phyloP scores from a whole-genome alignment of 208 protist species.

The Wallacemonas collosoma region DNA sequence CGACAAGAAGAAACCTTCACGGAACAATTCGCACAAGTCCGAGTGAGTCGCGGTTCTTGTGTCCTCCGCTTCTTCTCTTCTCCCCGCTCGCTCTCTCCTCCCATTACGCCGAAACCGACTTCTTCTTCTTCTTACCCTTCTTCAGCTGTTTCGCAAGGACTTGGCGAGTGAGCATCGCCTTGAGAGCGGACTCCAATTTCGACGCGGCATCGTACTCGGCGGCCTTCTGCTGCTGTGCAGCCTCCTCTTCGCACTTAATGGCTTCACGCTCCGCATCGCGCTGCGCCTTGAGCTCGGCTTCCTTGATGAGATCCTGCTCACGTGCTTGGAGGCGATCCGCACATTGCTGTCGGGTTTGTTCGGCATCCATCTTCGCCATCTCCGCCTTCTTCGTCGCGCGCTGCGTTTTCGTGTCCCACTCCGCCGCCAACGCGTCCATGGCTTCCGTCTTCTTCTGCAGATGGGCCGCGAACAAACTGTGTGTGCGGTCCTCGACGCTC shows the following conservation, averaged over 20 bases:
- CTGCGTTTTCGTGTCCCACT: conserved; percentile 84
- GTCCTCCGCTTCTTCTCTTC: too few species aligned
- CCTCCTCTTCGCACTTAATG: conserved; percentile 28
- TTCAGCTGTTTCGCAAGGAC: conserved; percentile 72
- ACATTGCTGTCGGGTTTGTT: conserved; percentile 77
- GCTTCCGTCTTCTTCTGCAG: conserved; percentile 64
- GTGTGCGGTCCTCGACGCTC: conserved; percentile 46
- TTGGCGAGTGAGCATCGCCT: conserved; percentile 80
- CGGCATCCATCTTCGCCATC: conserved; percentile 75
- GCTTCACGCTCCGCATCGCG: conserved; percentile 43
- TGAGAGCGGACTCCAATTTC: conserved; percentile 78
- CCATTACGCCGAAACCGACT: conserved; percentile 15
- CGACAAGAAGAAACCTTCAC: background rate
- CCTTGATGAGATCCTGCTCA: conserved; percentile 48
- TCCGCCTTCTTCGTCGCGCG: conserved; percentile 78
- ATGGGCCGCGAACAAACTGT: conserved; percentile 68
- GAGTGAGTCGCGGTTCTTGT: too few species aligned
- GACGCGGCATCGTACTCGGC: conserved; percentile 74
- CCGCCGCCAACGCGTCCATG: conserved; percentile 67
- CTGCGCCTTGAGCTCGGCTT: conserved; percentile 53
- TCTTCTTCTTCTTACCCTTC: conserved; percentile 73
- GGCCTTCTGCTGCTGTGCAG: conserved; percentile 39
- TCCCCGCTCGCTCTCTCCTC: too few species aligned
- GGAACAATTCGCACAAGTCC: too few species aligned
- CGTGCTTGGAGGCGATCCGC: conserved; percentile 71